These are phyloP conservation scores for Botrytis sinoallii DNA, from an alignment of 2,329 filamentous ascomycete genomes.

Conservation along the genomic window DNA sequence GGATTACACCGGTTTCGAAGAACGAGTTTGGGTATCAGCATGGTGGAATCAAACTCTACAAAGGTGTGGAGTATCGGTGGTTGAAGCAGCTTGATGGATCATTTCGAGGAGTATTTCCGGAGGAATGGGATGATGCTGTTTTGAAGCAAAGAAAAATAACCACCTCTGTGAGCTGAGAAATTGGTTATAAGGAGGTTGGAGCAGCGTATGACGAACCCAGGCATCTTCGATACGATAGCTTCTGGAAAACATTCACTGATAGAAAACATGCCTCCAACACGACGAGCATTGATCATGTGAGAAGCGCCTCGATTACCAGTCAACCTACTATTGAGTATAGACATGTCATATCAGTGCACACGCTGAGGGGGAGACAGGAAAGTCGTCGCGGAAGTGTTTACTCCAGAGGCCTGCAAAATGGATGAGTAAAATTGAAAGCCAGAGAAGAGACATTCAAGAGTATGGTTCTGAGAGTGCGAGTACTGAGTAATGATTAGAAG, in stretches of 20 bases:
- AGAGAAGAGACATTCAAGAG: background rate
- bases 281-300: background rate
- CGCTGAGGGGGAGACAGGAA: background rate
- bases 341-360: background rate
- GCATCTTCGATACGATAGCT: background rate
- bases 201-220: background rate
- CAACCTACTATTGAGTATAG: background rate
- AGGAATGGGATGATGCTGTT: slow-evolving; percentile 14
- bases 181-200: background rate
- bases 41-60: slow-evolving; percentile 3
- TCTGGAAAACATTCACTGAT: background rate
- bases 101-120: background rate
- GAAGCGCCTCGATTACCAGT: background rate
- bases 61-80: slow-evolving; percentile 10
- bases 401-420: background rate
- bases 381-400: background rate
- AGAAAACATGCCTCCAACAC: background rate
- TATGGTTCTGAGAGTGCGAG: background rate
- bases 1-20: slow-evolving; percentile 13
- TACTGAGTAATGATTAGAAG: background rate
- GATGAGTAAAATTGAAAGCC: background rate
- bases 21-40: slow-evolving; percentile 3
- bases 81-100: background rate
- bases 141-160: background rate
- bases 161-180: background rate